Evolutionary conservation across 768 basidiomycete genomes (phyloP).

Genomic region (Boletus huronensis): DNA sequence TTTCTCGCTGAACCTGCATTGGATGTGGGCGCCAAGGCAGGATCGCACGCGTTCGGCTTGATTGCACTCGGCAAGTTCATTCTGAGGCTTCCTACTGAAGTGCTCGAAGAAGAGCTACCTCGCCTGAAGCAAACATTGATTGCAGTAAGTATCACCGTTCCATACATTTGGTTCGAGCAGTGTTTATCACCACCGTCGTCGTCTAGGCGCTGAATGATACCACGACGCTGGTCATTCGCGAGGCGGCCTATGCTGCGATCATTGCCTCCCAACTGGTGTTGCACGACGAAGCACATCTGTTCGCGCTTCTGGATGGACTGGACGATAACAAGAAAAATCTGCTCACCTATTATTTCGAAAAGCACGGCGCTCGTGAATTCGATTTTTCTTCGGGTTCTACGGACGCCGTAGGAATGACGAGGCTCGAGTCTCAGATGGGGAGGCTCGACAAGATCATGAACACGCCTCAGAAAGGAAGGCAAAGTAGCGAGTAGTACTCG

Average conservation of each 20-base stretch:
- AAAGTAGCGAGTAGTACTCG: slow-evolving; percentile 6
- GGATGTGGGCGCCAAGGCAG: slow-evolving; percentile 53
- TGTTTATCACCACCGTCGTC: neutral
- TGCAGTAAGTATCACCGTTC: slow-evolving; percentile 42
- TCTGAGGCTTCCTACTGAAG: slow-evolving; percentile 73
- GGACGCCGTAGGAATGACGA: slow-evolving; percentile 50
- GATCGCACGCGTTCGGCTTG: slow-evolving; percentile 78
- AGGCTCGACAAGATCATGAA: slow-evolving; percentile 76
- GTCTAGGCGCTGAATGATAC: slow-evolving; percentile 68
- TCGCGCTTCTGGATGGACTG: slow-evolving; percentile 73
- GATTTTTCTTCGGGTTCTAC: slow-evolving; percentile 34
- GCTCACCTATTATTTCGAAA: slow-evolving; percentile 85
- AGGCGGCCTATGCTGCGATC: slow-evolving; percentile 78
- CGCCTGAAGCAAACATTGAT: slow-evolving; percentile 70
- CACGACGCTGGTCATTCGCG: slow-evolving; percentile 72
- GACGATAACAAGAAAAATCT: slow-evolving; percentile 91
- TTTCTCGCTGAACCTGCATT: slow-evolving; percentile 57
- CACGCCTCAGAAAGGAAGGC: slow-evolving; percentile 50
- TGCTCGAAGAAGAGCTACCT: slow-evolving; percentile 85
- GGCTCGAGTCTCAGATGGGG: slow-evolving; percentile 75
- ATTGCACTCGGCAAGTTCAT: slow-evolving; percentile 83
- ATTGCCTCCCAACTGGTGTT: slow-evolving; percentile 82
- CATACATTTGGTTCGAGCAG: neutral
- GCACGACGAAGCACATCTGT: slow-evolving; percentile 79
- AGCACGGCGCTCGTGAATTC: slow-evolving; percentile 68